Evolutionary conservation across 2,329 filamentous ascomycete genomes (phyloP).

Genomic region (Fonsecaea pugnacius): DNA sequence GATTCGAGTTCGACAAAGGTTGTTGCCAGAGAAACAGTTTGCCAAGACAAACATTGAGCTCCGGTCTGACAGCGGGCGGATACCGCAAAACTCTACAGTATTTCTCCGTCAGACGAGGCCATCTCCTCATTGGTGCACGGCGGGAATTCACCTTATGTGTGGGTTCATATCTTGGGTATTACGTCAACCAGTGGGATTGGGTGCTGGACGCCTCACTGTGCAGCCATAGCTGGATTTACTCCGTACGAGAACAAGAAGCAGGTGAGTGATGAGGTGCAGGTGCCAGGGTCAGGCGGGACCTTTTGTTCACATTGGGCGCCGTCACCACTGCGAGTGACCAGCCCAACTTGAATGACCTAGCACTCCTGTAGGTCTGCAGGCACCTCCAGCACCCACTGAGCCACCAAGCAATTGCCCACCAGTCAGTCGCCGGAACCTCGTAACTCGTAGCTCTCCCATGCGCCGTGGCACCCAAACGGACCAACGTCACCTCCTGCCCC

Average conservation of each 20-base stretch:
- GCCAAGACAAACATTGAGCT: slow-evolving; percentile 1
- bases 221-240: neutral
- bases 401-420: slow-evolving; percentile 8
- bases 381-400: neutral
- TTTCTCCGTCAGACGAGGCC: neutral
- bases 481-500: slow-evolving; percentile 6
- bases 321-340: neutral
- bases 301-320: neutral
- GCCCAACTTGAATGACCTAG: neutral
- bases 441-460: neutral
- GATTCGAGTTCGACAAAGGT: slow-evolving; percentile 4
- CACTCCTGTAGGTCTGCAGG: neutral
- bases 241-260: neutral
- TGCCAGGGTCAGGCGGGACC: slow-evolving; percentile 1
- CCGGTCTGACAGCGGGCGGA: neutral
- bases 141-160: neutral
- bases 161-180: neutral
- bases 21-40: slow-evolving; percentile 16
- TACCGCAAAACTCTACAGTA: neutral
- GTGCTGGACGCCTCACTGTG: neutral
- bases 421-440: neutral
- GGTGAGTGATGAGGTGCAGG: slow-evolving; percentile 1
- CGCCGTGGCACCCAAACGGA: neutral
- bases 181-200: neutral
- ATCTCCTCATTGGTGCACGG: neutral